phyloP scores from a whole-genome alignment of 768 basidiomycete genomes.

The Tulasnella sp. region DNA sequence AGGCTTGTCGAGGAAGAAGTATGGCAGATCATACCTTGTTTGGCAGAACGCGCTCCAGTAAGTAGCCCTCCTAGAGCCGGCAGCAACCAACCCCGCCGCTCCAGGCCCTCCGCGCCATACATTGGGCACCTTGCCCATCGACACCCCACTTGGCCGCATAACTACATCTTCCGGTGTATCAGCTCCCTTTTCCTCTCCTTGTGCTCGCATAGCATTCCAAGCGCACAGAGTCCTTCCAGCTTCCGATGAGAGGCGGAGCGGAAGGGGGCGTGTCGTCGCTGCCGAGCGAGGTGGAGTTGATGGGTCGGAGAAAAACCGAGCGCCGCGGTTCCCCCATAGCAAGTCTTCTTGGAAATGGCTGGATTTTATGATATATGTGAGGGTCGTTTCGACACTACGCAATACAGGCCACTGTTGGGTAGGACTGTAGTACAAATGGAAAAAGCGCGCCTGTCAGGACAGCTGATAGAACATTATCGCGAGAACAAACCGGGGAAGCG shows the following conservation, averaged over 20 bases:
- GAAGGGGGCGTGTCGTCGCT: background rate
- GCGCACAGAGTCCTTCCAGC: background rate
- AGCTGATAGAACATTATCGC: background rate
- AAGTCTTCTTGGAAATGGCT: conserved; percentile 9
- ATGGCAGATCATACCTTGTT: background rate
- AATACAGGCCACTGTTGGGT: background rate
- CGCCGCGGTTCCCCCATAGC: background rate
- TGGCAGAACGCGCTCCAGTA: background rate
- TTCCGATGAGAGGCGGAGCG: background rate
- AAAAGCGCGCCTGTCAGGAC: conserved; percentile 15
- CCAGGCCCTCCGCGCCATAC: background rate
- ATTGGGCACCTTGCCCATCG: background rate
- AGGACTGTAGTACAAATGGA: conserved; percentile 19
- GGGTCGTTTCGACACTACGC: background rate
- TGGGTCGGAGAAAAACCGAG: background rate
- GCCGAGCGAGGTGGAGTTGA: background rate
- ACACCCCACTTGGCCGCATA: background rate
- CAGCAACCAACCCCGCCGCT: background rate
- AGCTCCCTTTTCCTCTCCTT: background rate
- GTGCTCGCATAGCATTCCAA: background rate
- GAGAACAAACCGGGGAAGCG: background rate
- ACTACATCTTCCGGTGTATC: background rate
- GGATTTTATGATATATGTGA: background rate
- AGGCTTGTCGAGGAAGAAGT: background rate
- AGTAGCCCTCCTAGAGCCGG: background rate